Percentiles rank a stretch among this genome's conserved stretches.
phyloP scores from a whole-genome alignment of 371 early-diverging fungal genomes.

The Smittium mucronatum region DNA sequence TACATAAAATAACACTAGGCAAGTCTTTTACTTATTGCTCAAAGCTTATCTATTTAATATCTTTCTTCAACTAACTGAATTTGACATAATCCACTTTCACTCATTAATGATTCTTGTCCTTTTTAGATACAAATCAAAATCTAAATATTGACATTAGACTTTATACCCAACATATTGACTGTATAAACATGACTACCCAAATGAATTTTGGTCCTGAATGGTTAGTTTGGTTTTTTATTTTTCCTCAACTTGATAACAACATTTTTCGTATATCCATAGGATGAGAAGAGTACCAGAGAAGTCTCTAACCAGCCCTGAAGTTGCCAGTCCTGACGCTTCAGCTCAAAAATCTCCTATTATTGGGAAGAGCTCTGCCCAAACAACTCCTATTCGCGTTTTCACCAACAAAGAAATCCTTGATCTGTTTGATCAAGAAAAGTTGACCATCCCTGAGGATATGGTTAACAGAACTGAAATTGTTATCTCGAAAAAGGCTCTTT shows the following conservation, averaged over 20 bases:
- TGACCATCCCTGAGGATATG: constrained; percentile 8
- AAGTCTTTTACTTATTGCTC: too few species aligned
- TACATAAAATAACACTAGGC: too few species aligned
- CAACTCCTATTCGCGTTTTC: background rate
- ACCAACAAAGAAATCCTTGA: constrained; percentile 8
- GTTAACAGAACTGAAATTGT: constrained; percentile 3
- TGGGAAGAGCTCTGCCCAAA: background rate
- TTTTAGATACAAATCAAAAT: too few species aligned
- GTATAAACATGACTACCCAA: constrained; percentile 50
- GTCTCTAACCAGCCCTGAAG: constrained; percentile 7
- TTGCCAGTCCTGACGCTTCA: constrained; percentile 10
- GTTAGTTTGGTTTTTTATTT: constrained; percentile 28
- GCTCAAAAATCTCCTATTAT: background rate
- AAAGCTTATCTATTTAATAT: too few species aligned
- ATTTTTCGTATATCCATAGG: constrained; percentile 14
- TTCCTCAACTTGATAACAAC: background rate
- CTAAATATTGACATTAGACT: too few species aligned
- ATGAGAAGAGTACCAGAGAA: constrained; percentile 26
- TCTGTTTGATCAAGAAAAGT: constrained; percentile 2
- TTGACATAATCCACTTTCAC: too few species aligned
- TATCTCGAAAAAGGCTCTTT: background rate
- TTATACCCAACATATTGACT: too few species aligned
- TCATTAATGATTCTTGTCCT: too few species aligned
- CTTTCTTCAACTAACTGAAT: too few species aligned
- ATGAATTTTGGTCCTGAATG: constrained; percentile 83